Conservation (phyloP, 495 filamentous ascomycete genomes). For the Xylaria acuta region DNA sequence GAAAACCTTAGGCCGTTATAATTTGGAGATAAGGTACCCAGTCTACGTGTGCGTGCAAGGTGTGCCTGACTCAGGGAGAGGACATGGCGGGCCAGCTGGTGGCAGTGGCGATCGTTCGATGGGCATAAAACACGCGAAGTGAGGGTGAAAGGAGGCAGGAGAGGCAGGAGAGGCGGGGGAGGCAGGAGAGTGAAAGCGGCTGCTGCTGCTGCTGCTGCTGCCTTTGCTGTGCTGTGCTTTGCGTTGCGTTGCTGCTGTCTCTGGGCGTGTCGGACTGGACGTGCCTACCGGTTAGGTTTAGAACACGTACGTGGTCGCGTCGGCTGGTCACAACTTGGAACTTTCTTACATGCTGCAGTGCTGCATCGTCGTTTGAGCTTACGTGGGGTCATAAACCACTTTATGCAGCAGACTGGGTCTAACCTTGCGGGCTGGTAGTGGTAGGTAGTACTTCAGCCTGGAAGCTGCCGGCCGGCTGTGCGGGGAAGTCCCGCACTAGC, state of each 20-base stretch:
- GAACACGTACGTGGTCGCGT: constrained; percentile 20
- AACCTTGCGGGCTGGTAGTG: no score
- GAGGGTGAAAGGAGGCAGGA: not conserved
- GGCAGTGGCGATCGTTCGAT: not conserved
- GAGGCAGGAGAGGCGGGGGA: not conserved
- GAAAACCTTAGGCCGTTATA: not conserved
- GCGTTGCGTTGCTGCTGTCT: no score
- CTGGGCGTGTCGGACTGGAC: not conserved
- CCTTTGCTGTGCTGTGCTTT: not conserved
- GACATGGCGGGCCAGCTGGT: not conserved
- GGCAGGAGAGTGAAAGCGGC: not conserved
- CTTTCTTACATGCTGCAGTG: not conserved
- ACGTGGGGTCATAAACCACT: constrained; percentile 11
- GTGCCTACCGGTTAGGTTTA: constrained; percentile 3
- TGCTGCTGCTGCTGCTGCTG: not conserved
- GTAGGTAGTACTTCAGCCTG: no score
- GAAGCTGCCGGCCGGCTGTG: constrained; percentile 6
- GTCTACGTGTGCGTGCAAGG: not conserved
- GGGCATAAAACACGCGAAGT: not conserved
- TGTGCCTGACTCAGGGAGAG: not conserved
- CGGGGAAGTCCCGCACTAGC: not conserved
- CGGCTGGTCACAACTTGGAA: not conserved
- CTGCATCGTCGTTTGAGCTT: not conserved
- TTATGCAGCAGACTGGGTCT: not conserved
- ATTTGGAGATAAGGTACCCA: not conserved